Evolutionary conservation across 1,139 yeast genomes (phyloP).

Genomic region (Yueomyces sp.): DNA sequence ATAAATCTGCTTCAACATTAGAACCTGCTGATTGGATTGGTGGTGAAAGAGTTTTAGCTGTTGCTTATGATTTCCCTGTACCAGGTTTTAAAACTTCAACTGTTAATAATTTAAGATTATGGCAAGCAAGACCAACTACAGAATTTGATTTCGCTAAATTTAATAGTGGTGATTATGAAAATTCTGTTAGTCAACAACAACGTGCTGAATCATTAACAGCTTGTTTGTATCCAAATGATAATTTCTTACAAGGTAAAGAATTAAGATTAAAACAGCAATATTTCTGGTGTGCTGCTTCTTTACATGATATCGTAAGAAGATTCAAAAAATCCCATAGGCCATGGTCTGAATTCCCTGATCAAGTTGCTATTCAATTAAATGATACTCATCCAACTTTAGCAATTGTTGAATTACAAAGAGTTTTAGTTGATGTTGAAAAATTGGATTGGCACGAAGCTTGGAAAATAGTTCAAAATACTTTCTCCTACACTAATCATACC

Average conservation of each 20-base stretch:
- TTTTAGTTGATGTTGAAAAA: slow-evolving; percentile 72
- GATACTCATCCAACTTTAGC: slow-evolving; percentile 95
- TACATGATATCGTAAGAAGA: slow-evolving; percentile 83
- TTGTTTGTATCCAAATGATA: slow-evolving; percentile 85
- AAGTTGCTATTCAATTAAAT: slow-evolving; percentile 83
- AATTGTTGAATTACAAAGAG: slow-evolving; percentile 77
- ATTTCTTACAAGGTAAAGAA: slow-evolving; percentile 84
- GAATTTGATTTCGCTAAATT: slow-evolving; percentile 89
- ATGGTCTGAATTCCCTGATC: slow-evolving; percentile 76
- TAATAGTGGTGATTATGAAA: slow-evolving; percentile 82
- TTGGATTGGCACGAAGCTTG: slow-evolving; percentile 78
- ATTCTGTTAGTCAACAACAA: slow-evolving; percentile 76
- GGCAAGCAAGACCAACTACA: slow-evolving; percentile 83
- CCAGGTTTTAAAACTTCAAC: slow-evolving; percentile 81
- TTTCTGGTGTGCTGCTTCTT: slow-evolving; percentile 93
- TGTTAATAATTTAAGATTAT: slow-evolving; percentile 79
- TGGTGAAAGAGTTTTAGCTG: slow-evolving; percentile 79
- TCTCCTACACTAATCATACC: slow-evolving; percentile 91
- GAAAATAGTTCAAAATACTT: slow-evolving; percentile 67
- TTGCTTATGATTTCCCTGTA: slow-evolving; percentile 87
- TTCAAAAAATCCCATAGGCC: slow-evolving; percentile 70
- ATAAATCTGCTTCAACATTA: slow-evolving; percentile 30
- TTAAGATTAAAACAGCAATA: slow-evolving; percentile 89
- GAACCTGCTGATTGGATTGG: slow-evolving; percentile 59
- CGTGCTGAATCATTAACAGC: slow-evolving; percentile 86